Evolutionary conservation across 1,139 yeast species (phyloP).

Genomic region (Diutina siamensis): DNA sequence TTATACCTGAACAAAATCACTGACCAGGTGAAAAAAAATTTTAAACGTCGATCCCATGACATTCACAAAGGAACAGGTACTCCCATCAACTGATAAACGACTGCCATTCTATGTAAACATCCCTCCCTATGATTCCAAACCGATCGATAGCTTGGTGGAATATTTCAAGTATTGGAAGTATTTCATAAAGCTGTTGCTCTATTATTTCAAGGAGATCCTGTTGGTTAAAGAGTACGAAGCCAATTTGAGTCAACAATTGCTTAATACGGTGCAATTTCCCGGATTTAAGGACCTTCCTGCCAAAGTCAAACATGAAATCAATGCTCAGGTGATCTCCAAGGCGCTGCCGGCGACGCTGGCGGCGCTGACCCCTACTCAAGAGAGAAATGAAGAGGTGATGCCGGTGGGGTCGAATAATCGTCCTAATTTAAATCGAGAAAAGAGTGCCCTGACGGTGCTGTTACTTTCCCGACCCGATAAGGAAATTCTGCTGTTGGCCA

Average conservation of each 20-base stretch:
- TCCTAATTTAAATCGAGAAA: neutral
- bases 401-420: no score
- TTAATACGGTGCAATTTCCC: constrained; percentile 50
- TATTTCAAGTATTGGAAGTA: constrained; percentile 65
- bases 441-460: neutral
- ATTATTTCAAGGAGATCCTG: constrained; percentile 51
- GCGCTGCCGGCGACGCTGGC: neutral
- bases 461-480: neutral
- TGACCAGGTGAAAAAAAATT: no score
- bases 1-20: no score
- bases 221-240: constrained; percentile 62
- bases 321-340: neutral
- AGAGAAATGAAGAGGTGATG: neutral
- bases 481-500: neutral
- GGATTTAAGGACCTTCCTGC: constrained; percentile 27
- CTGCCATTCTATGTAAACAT: constrained; percentile 32
- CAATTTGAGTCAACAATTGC: constrained; percentile 49
- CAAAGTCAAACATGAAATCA: constrained; percentile 5
- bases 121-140: constrained; percentile 30
- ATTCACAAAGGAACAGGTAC: constrained; percentile 19
- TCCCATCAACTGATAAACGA: constrained; percentile 23
- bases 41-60: neutral
- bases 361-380: neutral
- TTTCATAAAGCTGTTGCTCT: constrained; percentile 48
- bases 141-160: constrained; percentile 39